Evolutionary conservation across 169 alveolate genomes (phyloP), one percentile per base, ranked within the genome.

Genomic region (Theileria parva): DNA sequence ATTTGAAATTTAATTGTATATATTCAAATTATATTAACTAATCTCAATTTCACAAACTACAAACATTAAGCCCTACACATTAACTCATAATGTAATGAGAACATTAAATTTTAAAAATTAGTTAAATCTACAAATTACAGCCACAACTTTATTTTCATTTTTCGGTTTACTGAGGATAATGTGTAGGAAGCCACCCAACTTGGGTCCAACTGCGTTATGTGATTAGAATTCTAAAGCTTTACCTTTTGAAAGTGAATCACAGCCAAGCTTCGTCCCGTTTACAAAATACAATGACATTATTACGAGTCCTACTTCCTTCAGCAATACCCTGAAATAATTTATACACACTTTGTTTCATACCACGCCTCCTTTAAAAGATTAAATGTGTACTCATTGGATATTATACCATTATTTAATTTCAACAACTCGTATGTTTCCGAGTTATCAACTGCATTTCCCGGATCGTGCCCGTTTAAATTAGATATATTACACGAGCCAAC

Each of bases 331-430:
- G 25, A 30, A 30, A 21, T 8, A 57, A 17, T 13, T 5, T 21
- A 6, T 17, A 0, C 32, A 15, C 53, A 23, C 25, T 12, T 34
- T 8, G n/a, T 17, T 12, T 51, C 77, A 64, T 65, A 81, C 88
- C 88, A 81, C 4, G 80, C 71, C 2, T 57, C 34, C 30, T 15
- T 78, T 30, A 81, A 81, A 59, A 76, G 63, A 2, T 34, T 73
- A 39, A 59, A 74, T 28, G 75, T 5, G 25, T 19, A n/a, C 37
- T 81, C 85, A 0, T 80, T 21, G 1, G 88, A 44, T 3, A 44
- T 64, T 19, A 69, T 69, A n/a, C 77, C 77, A 23, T 69, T 69
- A 25, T 69, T 51, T 28, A 69, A 15, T 74, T 69, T 69, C 59
- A 44, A 64, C 23, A 64, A 64, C 57, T 69, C 51, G 11, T 34